These are phyloP conservation scores for Arbutus unedo DNA, from an alignment of 148 eudicot species.

Conservation along the genomic window DNA sequence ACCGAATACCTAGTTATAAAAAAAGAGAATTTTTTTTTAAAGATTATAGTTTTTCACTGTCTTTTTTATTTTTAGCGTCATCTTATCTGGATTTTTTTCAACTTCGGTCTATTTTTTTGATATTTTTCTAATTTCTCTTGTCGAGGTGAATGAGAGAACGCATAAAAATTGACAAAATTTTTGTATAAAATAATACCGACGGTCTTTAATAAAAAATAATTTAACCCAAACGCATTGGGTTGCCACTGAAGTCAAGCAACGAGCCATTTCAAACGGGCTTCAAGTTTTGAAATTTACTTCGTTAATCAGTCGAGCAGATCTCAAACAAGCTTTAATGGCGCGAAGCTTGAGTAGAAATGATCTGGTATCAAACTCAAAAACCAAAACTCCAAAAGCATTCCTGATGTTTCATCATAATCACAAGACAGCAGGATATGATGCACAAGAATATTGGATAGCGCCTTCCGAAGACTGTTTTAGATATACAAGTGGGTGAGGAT, in stretches of 20 bases:
- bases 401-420: not conserved
- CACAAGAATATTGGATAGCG: not conserved
- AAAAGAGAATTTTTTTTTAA: too few species aligned
- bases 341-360: not conserved
- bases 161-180: too few species aligned
- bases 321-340: not conserved
- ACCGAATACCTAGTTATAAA: too few species aligned
- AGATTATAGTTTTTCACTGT: too few species aligned
- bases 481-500: not conserved
- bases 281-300: not conserved
- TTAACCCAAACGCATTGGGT: not conserved
- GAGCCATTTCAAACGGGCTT: not conserved
- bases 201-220: too few species aligned
- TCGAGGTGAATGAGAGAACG: too few species aligned
- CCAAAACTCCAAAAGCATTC: not conserved
- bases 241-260: not conserved
- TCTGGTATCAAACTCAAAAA: not conserved
- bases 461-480: not conserved
- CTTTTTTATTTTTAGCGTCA: too few species aligned
- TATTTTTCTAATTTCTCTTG: too few species aligned
- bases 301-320: not conserved
- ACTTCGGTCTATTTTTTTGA: too few species aligned
- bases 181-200: too few species aligned
- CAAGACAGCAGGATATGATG: not conserved
- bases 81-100: too few species aligned